A percentile compares a stretch with the other conserved stretches of the same genome.
These are phyloP conservation scores for Pyrus pyrifolia DNA, from an alignment of 306 rosid genomes.

Conservation along the genomic window DNA sequence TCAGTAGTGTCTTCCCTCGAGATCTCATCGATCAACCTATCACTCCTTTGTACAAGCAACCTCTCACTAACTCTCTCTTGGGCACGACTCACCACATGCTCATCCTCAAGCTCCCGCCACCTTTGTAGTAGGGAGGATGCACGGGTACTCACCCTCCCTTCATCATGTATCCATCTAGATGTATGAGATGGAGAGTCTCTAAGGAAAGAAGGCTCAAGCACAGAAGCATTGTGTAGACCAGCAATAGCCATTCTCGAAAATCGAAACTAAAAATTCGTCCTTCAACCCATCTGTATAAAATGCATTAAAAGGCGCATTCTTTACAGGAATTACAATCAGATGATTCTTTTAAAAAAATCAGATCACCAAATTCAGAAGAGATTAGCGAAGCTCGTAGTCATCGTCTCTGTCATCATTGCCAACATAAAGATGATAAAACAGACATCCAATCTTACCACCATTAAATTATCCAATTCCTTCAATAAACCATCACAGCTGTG, in stretches of 20 bases:
- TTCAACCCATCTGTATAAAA: slow-evolving; percentile 42
- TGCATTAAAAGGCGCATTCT: slow-evolving; percentile 36
- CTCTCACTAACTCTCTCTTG: slow-evolving; percentile 60
- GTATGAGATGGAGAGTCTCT: slow-evolving; percentile 64
- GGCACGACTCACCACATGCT: slow-evolving; percentile 52
- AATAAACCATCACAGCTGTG: background rate
- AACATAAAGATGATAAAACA: slow-evolving; percentile 17
- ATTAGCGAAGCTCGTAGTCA: slow-evolving; percentile 16
- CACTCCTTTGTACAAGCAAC: slow-evolving; percentile 44
- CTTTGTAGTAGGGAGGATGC: slow-evolving; percentile 60
- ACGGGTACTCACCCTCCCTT: slow-evolving; percentile 50
- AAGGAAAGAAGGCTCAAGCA: slow-evolving; percentile 61
- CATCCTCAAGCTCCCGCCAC: slow-evolving; percentile 93
- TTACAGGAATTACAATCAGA: slow-evolving; percentile 18
- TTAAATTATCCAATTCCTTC: slow-evolving; percentile 8
- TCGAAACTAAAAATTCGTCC: slow-evolving; percentile 19
- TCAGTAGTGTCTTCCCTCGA: slow-evolving; percentile 29
- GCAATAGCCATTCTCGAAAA: slow-evolving; percentile 68
- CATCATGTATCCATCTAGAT: slow-evolving; percentile 47
- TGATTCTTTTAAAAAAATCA: slow-evolving; percentile 32
- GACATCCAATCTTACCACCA: slow-evolving; percentile 10
- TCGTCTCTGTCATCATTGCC: slow-evolving; percentile 6
- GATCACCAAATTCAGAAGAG: slow-evolving; percentile 17
- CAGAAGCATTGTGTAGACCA: slow-evolving; percentile 67
- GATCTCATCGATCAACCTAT: slow-evolving; percentile 29